phyloP scores from a whole-genome alignment of 2,329 filamentous ascomycete species.

The Sphaerulina vaccinii region DNA sequence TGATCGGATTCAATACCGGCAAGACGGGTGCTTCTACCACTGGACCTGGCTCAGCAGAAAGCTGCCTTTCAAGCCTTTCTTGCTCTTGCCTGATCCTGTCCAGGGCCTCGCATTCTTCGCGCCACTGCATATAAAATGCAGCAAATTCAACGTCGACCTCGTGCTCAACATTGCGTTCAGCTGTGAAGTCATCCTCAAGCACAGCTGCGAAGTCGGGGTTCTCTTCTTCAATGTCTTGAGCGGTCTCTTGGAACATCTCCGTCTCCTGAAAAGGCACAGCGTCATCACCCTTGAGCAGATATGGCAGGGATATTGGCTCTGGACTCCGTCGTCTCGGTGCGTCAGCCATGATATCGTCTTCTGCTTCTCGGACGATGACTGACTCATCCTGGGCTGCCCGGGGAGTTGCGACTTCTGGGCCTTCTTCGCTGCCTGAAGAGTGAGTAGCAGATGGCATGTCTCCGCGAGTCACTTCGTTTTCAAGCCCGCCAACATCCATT shows the following conservation, averaged over 20 bases:
- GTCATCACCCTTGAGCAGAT: slow-evolving; percentile 41
- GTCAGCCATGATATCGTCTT: slow-evolving; percentile 18
- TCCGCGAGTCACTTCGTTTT: neutral
- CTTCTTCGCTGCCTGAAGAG: slow-evolving; percentile 34
- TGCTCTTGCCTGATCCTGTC: slow-evolving; percentile 45
- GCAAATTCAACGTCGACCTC: slow-evolving; percentile 36
- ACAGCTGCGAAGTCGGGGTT: slow-evolving; percentile 39
- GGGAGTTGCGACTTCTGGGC: slow-evolving; percentile 35
- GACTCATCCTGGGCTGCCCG: slow-evolving; percentile 31
- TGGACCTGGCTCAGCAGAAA: slow-evolving; percentile 35
- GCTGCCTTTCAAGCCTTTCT: slow-evolving; percentile 37
- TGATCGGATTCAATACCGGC: slow-evolving; percentile 42
- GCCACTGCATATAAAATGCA: slow-evolving; percentile 44
- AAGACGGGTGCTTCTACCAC: slow-evolving; percentile 48
- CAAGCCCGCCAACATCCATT: slow-evolving; percentile 30
- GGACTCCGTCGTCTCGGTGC: slow-evolving; percentile 36
- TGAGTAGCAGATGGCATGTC: slow-evolving; percentile 24
- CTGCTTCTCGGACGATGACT: slow-evolving; percentile 29
- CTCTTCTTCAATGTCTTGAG: slow-evolving; percentile 36
- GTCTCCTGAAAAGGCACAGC: slow-evolving; percentile 42
- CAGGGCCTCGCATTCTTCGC: slow-evolving; percentile 40
- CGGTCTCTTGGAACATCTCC: slow-evolving; percentile 39
- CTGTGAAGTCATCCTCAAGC: slow-evolving; percentile 27
- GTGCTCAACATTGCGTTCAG: slow-evolving; percentile 36
- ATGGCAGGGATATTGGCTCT: slow-evolving; percentile 46